A percentile compares a stretch with the other conserved stretches of the same genome.
Conservation (phyloP, 2,329 filamentous ascomycete genomes). For the Botryotinia narcissicola region DNA sequence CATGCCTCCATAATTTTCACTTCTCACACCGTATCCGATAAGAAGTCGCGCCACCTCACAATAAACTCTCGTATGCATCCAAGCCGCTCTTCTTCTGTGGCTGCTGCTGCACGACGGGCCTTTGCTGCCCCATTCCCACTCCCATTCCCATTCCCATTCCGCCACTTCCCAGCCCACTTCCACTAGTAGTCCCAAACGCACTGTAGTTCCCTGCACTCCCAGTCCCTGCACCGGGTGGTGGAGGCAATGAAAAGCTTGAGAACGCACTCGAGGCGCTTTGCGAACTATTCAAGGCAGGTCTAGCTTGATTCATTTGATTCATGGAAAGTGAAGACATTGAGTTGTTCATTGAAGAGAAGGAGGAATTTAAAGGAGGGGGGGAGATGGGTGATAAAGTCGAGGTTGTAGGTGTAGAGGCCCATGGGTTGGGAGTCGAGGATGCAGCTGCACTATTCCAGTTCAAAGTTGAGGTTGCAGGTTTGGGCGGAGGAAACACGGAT, state of each 20-base stretch:
- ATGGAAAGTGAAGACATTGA: slow-evolving; percentile 52
- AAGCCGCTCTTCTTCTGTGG: slow-evolving; percentile 45
- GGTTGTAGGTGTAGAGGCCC: slow-evolving; percentile 43
- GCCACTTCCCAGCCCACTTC: slow-evolving; percentile 27
- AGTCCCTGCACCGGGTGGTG: slow-evolving; percentile 27
- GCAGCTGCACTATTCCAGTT: slow-evolving; percentile 49
- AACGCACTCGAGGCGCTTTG: slow-evolving; percentile 46
- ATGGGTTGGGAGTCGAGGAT: slow-evolving; percentile 47
- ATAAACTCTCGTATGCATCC: slow-evolving; percentile 56
- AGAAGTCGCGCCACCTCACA: slow-evolving; percentile 40
- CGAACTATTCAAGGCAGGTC: slow-evolving; percentile 41
- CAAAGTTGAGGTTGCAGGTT: slow-evolving; percentile 37
- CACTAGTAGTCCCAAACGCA: slow-evolving; percentile 28
- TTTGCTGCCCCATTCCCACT: slow-evolving; percentile 23
- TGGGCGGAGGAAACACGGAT: slow-evolving; percentile 25
- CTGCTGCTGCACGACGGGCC: slow-evolving; percentile 22
- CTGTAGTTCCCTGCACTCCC: slow-evolving; percentile 22
- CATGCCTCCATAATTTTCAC: neutral
- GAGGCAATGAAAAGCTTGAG: slow-evolving; percentile 38
- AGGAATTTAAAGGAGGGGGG: neutral
- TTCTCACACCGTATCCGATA: neutral
- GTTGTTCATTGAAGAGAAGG: slow-evolving; percentile 40
- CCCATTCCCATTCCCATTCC: slow-evolving; percentile 25
- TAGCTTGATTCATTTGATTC: slow-evolving; percentile 38
- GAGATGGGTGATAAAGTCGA: slow-evolving; percentile 8